These are phyloP conservation scores for Fusarium bulbicola DNA, from an alignment of 2,329 filamentous ascomycete genomes.

Conservation along the genomic window DNA sequence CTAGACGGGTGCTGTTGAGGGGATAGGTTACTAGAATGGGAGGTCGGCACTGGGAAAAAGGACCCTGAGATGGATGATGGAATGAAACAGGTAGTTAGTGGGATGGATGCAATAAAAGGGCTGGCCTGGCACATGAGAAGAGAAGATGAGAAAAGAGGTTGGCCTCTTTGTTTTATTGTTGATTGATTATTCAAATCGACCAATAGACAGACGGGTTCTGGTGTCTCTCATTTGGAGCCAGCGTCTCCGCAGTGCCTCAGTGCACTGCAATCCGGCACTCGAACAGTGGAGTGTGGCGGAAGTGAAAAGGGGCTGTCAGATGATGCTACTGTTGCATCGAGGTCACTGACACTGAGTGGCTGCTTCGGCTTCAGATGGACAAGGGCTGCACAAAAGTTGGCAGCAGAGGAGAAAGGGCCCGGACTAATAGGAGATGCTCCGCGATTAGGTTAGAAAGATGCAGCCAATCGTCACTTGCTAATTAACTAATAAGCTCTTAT, in stretches of 20 bases:
- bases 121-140: conserved; percentile 3
- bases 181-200: conserved; percentile 24
- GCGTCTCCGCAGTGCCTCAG: neutral
- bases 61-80: conserved; percentile 21
- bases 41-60: neutral
- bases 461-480: neutral
- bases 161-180: conserved; percentile 36
- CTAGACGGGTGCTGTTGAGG: neutral
- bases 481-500: neutral
- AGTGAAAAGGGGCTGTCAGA: conserved; percentile 20
- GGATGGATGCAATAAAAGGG: conserved; percentile 1
- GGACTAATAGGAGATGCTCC: conserved; percentile 14
- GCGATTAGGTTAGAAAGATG: conserved; percentile 20
- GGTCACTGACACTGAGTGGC: conserved; percentile 27
- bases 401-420: conserved; percentile 3
- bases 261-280: conserved; percentile 2
- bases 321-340: conserved; percentile 8
- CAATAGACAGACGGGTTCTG: conserved; percentile 2
- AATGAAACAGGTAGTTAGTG: conserved; percentile 22
- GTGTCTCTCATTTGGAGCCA: conserved; percentile 14
- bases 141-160: conserved; percentile 12
- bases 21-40: neutral
- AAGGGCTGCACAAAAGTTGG: conserved; percentile 20
- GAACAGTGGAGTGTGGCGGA: conserved; percentile 12
- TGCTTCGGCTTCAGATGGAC: conserved; percentile 13